Percentiles rank a stretch among this genome's conserved stretches.
These are phyloP conservation scores for Ceratocystis lukuohia DNA, from an alignment of 2,329 filamentous ascomycete species.

Conservation along the genomic window DNA sequence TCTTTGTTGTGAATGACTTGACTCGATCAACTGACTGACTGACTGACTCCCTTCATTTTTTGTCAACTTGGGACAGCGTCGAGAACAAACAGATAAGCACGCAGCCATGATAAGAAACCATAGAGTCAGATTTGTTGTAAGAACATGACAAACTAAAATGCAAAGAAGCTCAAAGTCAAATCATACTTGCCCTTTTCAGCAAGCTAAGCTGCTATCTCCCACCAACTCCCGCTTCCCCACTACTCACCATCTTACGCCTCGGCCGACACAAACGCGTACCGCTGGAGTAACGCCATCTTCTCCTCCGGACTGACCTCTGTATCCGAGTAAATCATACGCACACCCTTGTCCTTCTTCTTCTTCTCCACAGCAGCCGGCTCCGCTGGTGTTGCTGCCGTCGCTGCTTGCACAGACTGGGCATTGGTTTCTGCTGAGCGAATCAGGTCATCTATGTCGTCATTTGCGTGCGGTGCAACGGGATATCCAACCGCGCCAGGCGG, in stretches of 20 bases:
- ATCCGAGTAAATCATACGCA: conserved; percentile 68
- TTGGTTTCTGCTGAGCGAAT: conserved; percentile 52
- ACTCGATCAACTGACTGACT: no score
- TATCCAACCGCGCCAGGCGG: conserved; percentile 23
- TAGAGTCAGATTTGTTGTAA: background rate
- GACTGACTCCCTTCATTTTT: background rate
- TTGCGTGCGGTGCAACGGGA: conserved; percentile 24
- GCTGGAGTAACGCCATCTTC: conserved; percentile 66
- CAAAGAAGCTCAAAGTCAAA: conserved; percentile 8
- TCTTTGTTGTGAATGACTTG: background rate
- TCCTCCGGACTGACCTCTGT: conserved; percentile 74
- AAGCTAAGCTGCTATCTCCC: background rate
- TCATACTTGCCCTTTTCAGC: background rate
- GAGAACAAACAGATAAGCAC: background rate
- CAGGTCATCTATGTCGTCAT: conserved; percentile 51
- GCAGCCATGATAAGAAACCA: background rate
- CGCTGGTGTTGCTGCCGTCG: conserved; percentile 23
- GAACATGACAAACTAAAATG: conserved; percentile 7
- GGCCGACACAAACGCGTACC: conserved; percentile 50
- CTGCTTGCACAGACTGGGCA: conserved; percentile 30
- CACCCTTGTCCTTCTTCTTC: conserved; percentile 54
- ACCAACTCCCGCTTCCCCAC: background rate
- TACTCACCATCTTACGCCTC: conserved; percentile 13
- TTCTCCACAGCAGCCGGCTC: conserved; percentile 35
- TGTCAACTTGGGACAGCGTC: background rate